These are phyloP conservation scores for Canavalia gladiata DNA, from an alignment of 306 rosid genomes.

Conservation along the genomic window DNA sequence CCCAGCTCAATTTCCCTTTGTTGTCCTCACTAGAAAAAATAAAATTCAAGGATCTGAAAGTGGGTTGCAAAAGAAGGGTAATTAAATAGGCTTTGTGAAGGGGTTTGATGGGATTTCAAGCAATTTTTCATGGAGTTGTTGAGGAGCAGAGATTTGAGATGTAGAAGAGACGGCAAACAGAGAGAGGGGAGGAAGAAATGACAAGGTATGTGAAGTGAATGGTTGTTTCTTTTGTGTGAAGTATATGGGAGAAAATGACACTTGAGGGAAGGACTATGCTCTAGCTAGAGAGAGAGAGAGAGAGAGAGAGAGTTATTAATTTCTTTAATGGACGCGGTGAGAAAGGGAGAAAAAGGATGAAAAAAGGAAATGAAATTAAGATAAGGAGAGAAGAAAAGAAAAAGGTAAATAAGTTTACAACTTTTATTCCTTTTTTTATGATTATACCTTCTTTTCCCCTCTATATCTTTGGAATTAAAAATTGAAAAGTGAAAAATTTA, in stretches of 20 bases:
- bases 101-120: constrained; percentile 54
- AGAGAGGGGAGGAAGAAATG: constrained; percentile 56
- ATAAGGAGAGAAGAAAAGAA: constrained; percentile 28
- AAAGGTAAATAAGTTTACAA: constrained; percentile 49
- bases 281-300: constrained; percentile 35
- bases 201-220: constrained; percentile 96
- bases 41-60: neutral
- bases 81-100: constrained; percentile 48
- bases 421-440: constrained; percentile 49
- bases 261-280: constrained; percentile 63
- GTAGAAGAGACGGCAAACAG: constrained; percentile 59
- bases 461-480: constrained; percentile 45
- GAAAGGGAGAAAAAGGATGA: constrained; percentile 51
- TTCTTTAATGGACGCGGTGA: constrained; percentile 78
- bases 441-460: constrained; percentile 31
- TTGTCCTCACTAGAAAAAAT: no score
- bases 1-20: no score
- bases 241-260: constrained; percentile 99
- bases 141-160: constrained; percentile 75
- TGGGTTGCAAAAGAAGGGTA: constrained; percentile 33
- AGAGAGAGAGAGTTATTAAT: constrained; percentile 35
- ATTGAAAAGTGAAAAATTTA: constrained; percentile 43
- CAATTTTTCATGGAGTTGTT: constrained; percentile 70
- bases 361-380: constrained; percentile 55
- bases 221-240: constrained; percentile 96